Evolutionary conservation across 2,329 filamentous ascomycete species (phyloP).

Genomic region (Diaporthe aspalathi): DNA sequence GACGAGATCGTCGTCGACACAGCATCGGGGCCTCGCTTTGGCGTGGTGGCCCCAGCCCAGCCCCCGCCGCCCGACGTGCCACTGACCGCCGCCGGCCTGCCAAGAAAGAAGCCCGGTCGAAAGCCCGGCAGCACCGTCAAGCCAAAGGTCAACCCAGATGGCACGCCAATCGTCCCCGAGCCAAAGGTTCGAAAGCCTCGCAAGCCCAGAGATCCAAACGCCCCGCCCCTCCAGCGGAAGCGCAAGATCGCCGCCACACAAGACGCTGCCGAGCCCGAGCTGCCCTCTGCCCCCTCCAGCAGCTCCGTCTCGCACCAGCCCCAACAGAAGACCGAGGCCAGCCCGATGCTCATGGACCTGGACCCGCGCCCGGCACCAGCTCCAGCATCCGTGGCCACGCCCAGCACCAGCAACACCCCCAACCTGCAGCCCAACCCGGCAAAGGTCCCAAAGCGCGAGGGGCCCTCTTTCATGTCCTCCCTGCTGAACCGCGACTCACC

Average conservation of each 20-base stretch:
- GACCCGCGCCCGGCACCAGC: slow-evolving; percentile 42
- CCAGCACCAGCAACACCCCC: slow-evolving; percentile 42
- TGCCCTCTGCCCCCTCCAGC: slow-evolving; percentile 22
- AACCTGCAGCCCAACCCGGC: slow-evolving; percentile 52
- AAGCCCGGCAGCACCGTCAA: slow-evolving; percentile 70
- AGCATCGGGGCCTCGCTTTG: slow-evolving; percentile 50
- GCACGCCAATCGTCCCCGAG: slow-evolving; percentile 54
- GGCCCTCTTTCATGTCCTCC: slow-evolving; percentile 64
- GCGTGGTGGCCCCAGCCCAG: slow-evolving; percentile 45
- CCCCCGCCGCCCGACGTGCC: slow-evolving; percentile 55
- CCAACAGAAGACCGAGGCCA: slow-evolving; percentile 54
- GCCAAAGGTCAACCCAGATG: slow-evolving; percentile 53
- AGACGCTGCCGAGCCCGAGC: slow-evolving; percentile 46
- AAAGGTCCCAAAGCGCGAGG: slow-evolving; percentile 64
- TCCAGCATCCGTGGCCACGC: slow-evolving; percentile 40
- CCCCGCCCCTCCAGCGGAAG: slow-evolving; percentile 64
- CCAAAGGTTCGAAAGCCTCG: slow-evolving; percentile 64
- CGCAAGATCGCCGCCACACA: slow-evolving; percentile 58
- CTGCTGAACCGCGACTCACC: slow-evolving; percentile 67
- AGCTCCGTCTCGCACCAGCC: slow-evolving; percentile 50
- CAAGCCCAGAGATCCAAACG: slow-evolving; percentile 71
- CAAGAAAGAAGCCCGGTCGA: slow-evolving; percentile 72
- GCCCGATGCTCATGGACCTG: slow-evolving; percentile 50
- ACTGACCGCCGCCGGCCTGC: slow-evolving; percentile 68
- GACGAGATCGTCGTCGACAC: slow-evolving; percentile 63